Percentiles rank a stretch among this genome's conserved stretches.
These are phyloP conservation scores for Diaporthe batatas DNA, from an alignment of 2,329 filamentous ascomycete genomes.

Conservation along the genomic window DNA sequence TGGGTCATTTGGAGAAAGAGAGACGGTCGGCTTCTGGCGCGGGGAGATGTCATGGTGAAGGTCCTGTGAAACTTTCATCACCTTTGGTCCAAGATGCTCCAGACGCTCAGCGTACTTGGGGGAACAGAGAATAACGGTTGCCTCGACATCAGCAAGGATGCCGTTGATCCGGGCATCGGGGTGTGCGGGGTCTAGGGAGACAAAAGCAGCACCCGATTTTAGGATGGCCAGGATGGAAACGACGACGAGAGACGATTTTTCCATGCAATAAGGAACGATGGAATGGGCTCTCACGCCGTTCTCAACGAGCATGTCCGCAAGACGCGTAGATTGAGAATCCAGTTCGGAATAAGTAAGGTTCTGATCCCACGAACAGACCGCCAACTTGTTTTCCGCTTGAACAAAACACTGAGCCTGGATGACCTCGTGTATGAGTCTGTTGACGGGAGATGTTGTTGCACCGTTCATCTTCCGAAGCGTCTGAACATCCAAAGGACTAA, in stretches of 20 bases:
- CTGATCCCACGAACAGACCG: constrained; percentile 50
- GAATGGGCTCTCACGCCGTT: constrained; percentile 48
- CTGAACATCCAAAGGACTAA: background rate
- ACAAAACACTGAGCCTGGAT: background rate
- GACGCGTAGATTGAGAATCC: constrained; percentile 45
- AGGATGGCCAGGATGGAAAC: constrained; percentile 52
- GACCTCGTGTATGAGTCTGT: constrained; percentile 25
- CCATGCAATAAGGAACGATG: constrained; percentile 52
- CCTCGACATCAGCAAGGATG: constrained; percentile 50
- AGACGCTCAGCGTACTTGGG: constrained; percentile 11
- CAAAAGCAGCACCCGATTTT: constrained; percentile 50
- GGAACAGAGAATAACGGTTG: constrained; percentile 40
- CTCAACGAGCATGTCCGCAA: constrained; percentile 46
- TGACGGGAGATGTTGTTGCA: background rate
- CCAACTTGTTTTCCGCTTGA: constrained; percentile 43
- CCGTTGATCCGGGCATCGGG: constrained; percentile 53
- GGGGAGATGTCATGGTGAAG: background rate
- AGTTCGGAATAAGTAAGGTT: constrained; percentile 49
- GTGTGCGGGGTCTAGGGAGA: constrained; percentile 53
- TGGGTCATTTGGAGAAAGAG: background rate
- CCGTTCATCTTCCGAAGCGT: background rate
- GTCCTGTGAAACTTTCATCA: background rate
- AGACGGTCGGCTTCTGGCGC: background rate
- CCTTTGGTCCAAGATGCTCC: constrained; percentile 11
- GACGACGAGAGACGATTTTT: constrained; percentile 51